Percentiles rank a stretch among this genome's conserved stretches.
Conservation (phyloP, 176 grass and related monocot genomes). For the Carex scoparia region DNA sequence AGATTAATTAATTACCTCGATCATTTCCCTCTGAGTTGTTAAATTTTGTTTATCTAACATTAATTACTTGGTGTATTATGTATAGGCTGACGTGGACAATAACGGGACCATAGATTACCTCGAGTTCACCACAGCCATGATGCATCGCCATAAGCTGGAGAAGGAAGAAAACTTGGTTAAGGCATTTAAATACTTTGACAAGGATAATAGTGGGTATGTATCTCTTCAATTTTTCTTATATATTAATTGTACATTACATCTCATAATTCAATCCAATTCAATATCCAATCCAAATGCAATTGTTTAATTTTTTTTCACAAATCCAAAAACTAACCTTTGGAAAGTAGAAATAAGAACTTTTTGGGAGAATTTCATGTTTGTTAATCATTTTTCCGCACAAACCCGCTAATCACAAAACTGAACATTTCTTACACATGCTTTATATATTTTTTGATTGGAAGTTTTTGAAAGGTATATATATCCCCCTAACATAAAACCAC, state of each 20-base stretch:
- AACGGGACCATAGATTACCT: constrained; percentile 22
- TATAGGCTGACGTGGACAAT: constrained; percentile 18
- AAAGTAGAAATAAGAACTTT: too few species aligned
- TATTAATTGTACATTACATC: not conserved
- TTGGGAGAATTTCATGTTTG: too few species aligned
- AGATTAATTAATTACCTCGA: not conserved
- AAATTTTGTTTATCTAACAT: not conserved
- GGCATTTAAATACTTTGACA: constrained; percentile 24
- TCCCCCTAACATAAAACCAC: too few species aligned
- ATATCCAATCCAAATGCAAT: not conserved
- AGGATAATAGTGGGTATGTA: constrained; percentile 12
- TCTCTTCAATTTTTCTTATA: not conserved
- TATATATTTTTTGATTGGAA: too few species aligned
- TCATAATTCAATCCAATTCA: not conserved
- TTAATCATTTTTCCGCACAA: too few species aligned
- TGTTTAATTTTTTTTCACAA: not conserved
- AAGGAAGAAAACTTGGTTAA: constrained; percentile 7
- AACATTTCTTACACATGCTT: too few species aligned
- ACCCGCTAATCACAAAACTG: too few species aligned
- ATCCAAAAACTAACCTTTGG: not conserved
- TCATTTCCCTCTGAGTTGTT: not conserved
- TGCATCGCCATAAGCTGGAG: constrained; percentile 19
- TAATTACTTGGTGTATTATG: not conserved
- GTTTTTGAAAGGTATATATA: too few species aligned
- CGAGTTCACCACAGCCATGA: constrained; percentile 14